Conservation (phyloP, 768 basidiomycete species). For the Rhodotorula sphaerocarpa region DNA sequence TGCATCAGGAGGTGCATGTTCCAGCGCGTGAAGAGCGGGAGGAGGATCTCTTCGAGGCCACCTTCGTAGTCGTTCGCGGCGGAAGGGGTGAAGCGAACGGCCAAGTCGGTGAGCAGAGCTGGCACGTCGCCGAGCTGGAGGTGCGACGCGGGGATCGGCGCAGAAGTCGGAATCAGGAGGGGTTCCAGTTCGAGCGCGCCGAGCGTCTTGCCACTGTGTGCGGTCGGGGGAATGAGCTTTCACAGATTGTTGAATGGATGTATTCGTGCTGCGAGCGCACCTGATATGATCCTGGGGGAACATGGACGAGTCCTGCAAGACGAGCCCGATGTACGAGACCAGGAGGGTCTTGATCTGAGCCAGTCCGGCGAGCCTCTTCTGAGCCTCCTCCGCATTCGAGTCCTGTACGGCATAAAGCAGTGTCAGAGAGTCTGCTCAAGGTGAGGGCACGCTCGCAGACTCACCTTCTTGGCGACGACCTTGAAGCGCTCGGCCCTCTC, state of each 20-base stretch:
- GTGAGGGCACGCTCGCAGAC: too few relatives aligned
- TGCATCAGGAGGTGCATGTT: conserved; percentile 44
- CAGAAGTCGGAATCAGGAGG: conserved; percentile 60
- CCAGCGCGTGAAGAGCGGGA: conserved; percentile 52
- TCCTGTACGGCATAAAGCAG: conserved; percentile 2
- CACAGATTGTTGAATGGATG: conserved; percentile 40
- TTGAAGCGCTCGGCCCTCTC: conserved; percentile 46
- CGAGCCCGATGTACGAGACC: conserved; percentile 74
- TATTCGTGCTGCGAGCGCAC: not conserved
- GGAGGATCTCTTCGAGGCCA: conserved; percentile 70
- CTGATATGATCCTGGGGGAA: conserved; percentile 63
- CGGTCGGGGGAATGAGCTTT: conserved; percentile 55
- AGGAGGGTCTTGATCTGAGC: conserved; percentile 73
- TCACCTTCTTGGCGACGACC: conserved; percentile 57
- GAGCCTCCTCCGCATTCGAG: conserved; percentile 39
- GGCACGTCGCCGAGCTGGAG: conserved; percentile 64
- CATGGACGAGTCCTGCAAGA: conserved; percentile 84
- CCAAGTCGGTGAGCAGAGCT: conserved; percentile 73
- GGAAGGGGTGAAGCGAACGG: conserved; percentile 54
- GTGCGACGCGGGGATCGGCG: conserved; percentile 49
- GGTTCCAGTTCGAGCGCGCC: conserved; percentile 75
- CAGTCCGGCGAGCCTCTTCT: conserved; percentile 56
- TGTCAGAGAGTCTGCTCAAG: too few relatives aligned
- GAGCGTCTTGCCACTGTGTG: conserved; percentile 52
- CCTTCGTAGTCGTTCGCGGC: conserved; percentile 51